phyloP scores from a whole-genome alignment of 176 grass and related monocot species.

The Cenchrus americanus region DNA sequence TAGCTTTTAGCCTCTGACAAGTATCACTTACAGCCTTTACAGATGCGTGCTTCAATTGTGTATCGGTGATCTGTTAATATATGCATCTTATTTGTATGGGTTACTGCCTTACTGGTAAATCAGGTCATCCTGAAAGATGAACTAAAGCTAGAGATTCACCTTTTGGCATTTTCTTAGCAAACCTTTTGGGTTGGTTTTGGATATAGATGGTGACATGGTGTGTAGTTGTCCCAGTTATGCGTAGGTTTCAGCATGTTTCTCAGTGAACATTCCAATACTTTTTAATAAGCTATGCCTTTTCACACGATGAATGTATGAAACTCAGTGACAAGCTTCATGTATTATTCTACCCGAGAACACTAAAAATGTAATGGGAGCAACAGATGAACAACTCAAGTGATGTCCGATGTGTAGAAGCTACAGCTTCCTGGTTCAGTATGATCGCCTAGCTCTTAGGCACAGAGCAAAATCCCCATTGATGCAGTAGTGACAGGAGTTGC shows the following conservation, averaged over 20 bases:
- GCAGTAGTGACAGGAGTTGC: not conserved
- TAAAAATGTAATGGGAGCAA: not conserved
- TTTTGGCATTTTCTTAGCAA: not conserved
- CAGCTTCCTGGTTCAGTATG: constrained; percentile 11
- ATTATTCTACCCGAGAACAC: not conserved
- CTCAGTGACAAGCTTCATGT: not conserved
- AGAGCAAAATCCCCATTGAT: not conserved
- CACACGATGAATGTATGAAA: not conserved
- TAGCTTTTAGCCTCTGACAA: not conserved
- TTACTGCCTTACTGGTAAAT: not conserved
- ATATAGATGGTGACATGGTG: not conserved
- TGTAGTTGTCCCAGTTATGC: not conserved
- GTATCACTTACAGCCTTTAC: not conserved
- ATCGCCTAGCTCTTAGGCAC: constrained; percentile 9
- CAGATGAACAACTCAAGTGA: not conserved
- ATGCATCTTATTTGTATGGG: constrained; percentile 1
- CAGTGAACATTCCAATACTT: not conserved
- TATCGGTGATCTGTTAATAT: not conserved
- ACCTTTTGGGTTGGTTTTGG: not conserved
- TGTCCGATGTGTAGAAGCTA: not conserved
- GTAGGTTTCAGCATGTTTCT: not conserved
- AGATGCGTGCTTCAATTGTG: not conserved
- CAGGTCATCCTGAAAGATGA: not conserved
- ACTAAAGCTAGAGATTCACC: constrained; percentile 1
- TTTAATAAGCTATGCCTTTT: not conserved